Percentiles rank a stretch among this genome's conserved stretches.
Evolutionary conservation across 257 asterid genomes (phyloP).

Genomic region (Solanum etuberosum): DNA sequence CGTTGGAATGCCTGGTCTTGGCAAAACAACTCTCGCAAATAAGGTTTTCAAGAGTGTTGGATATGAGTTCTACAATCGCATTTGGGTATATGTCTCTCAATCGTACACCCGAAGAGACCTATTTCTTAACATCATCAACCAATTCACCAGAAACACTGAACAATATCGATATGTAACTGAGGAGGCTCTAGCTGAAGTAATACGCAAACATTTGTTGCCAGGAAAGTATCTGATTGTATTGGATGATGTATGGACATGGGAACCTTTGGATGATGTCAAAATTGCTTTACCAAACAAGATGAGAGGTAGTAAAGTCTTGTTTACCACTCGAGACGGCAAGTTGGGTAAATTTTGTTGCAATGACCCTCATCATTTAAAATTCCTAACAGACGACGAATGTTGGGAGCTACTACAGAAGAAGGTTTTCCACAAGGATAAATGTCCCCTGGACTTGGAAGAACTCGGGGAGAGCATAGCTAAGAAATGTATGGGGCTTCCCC

Average conservation of each 20-base stretch:
- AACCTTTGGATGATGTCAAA: constrained; percentile 10
- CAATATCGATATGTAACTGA: not conserved
- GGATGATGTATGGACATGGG: constrained; percentile 34
- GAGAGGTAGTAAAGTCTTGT: constrained; percentile 13
- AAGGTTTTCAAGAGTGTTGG: constrained; percentile 12
- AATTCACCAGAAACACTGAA: not conserved
- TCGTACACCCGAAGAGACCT: not conserved
- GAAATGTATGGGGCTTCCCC: constrained; percentile 30
- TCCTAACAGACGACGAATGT: constrained; percentile 9
- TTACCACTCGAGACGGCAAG: constrained; percentile 24
- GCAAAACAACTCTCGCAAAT: constrained; percentile 28
- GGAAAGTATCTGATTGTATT: constrained; percentile 22
- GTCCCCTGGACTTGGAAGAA: not conserved
- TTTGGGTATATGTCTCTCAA: not conserved
- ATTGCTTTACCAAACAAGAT: constrained; percentile 10
- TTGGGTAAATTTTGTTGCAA: constrained; percentile 21
- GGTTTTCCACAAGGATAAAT: constrained; percentile 9
- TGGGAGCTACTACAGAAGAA: constrained; percentile 26
- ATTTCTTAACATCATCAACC: not conserved
- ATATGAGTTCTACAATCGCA: not conserved
- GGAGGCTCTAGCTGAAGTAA: not conserved
- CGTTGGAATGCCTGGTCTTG: constrained; percentile 24
- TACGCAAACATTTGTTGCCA: not conserved
- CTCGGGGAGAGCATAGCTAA: constrained; percentile 9
- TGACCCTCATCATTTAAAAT: constrained; percentile 14